These are phyloP conservation scores for Graphilbum ipis-grandicollis DNA, from an alignment of 2,329 filamentous ascomycete species.

Conservation along the genomic window DNA sequence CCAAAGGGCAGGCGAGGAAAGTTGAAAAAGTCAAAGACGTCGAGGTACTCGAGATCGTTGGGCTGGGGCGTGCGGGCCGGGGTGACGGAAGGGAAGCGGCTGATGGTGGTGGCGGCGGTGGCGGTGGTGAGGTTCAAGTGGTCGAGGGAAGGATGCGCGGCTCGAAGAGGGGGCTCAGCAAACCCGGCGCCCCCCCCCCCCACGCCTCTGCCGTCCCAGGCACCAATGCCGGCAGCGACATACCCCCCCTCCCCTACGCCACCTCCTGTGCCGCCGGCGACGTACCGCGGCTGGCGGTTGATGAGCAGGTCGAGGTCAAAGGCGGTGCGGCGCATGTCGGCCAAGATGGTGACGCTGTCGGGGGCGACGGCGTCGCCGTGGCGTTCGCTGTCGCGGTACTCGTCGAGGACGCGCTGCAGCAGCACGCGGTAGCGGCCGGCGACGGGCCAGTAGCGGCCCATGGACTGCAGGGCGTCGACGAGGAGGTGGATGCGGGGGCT, in stretches of 20 bases:
- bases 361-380: constrained; percentile 62
- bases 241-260: constrained; percentile 7
- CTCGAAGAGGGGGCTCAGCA: too few species aligned
- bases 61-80: constrained; percentile 53
- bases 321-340: constrained; percentile 80
- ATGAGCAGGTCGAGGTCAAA: constrained; percentile 86
- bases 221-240: neutral
- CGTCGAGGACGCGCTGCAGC: constrained; percentile 68
- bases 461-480: constrained; percentile 62
- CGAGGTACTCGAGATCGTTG: constrained; percentile 77
- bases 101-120: constrained; percentile 14
- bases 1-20: constrained; percentile 52
- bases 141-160: too few species aligned
- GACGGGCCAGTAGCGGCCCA: constrained; percentile 75
- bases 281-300: constrained; percentile 52
- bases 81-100: constrained; percentile 33
- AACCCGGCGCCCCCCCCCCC: constrained; percentile 3
- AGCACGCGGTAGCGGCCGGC: constrained; percentile 67
- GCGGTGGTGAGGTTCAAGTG: too few species aligned
- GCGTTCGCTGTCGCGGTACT: constrained; percentile 63
- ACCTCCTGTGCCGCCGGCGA: constrained; percentile 10
- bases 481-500: constrained; percentile 67
- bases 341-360: constrained; percentile 68
- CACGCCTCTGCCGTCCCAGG: neutral
- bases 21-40: constrained; percentile 93